Percentiles rank a stretch among this genome's conserved stretches.
These are phyloP conservation scores for Onygena corvina DNA, from an alignment of 2,329 filamentous ascomycete species.

Conservation along the genomic window DNA sequence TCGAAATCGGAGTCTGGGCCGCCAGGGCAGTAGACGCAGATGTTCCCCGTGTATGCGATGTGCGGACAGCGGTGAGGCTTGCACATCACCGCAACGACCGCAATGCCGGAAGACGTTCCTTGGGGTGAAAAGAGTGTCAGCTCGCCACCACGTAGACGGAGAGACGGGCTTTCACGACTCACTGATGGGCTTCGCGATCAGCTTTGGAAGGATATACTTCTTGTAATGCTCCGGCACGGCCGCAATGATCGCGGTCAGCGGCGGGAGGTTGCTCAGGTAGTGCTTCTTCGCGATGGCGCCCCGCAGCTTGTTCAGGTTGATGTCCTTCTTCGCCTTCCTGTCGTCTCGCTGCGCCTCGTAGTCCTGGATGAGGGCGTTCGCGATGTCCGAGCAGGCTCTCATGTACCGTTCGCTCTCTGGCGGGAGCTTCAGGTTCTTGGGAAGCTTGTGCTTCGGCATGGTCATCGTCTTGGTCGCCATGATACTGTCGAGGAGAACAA, in stretches of 20 bases:
- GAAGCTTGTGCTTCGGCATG: constrained; percentile 36
- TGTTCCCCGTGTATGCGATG: constrained; percentile 96
- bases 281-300: constrained; percentile 88
- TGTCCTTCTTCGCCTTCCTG: constrained; percentile 62
- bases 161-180: constrained; percentile 25
- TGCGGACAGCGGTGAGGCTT: constrained; percentile 96
- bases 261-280: constrained; percentile 72
- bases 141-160: neutral
- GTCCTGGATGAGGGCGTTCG: constrained; percentile 85
- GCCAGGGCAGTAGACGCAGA: constrained; percentile 96
- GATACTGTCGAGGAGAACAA: constrained; percentile 2
- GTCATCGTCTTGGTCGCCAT: constrained; percentile 53
- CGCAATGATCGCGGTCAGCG: constrained; percentile 91
- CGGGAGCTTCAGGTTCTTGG: constrained; percentile 61
- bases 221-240: constrained; percentile 99
- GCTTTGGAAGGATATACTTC: constrained; percentile 92
- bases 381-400: constrained; percentile 89
- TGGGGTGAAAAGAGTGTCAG: neutral
- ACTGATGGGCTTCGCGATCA: constrained; percentile 94
- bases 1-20: constrained; percentile 98
- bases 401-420: constrained; percentile 93
- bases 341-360: constrained; percentile 69
- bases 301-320: constrained; percentile 83
- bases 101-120: constrained; percentile 92
- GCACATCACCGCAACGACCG: constrained; percentile 98